These are phyloP conservation scores for Thalassiosira sp. DNA, from an alignment of 352 stramenopile genomes.

Conservation along the genomic window DNA sequence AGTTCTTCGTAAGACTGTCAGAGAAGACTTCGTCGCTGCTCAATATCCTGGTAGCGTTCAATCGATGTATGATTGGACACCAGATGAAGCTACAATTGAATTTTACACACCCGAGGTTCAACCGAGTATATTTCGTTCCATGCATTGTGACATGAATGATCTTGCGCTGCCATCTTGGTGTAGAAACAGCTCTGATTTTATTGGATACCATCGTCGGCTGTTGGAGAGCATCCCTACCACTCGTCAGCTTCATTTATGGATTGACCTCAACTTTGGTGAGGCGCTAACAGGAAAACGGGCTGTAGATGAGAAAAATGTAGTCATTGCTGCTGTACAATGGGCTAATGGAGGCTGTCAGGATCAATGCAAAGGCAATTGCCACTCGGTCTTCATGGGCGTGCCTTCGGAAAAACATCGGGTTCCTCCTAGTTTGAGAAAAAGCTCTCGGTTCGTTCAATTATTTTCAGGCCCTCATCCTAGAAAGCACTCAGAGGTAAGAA, in stretches of 20 bases:
- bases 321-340: slow-evolving; percentile 60
- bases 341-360: slow-evolving; percentile 15
- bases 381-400: slow-evolving; percentile 15
- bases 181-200: slow-evolving; percentile 81
- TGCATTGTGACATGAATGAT: slow-evolving; percentile 54
- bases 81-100: slow-evolving; percentile 95
- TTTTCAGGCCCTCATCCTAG: slow-evolving; percentile 33
- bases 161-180: slow-evolving; percentile 81
- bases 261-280: slow-evolving; percentile 95
- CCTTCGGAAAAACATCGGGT: not conserved
- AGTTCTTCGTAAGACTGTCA: slow-evolving; percentile 87
- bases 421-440: not conserved
- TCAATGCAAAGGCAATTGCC: slow-evolving; percentile 30
- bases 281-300: slow-evolving; percentile 85
- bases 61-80: slow-evolving; percentile 92
- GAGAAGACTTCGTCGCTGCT: slow-evolving; percentile 88
- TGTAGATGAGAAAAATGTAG: slow-evolving; percentile 90
- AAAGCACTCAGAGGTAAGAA: slow-evolving; percentile 28
- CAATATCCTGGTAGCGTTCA: slow-evolving; percentile 91
- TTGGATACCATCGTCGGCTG: slow-evolving; percentile 88
- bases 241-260: slow-evolving; percentile 89
- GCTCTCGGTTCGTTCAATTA: slow-evolving; percentile 38
- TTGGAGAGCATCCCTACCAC: slow-evolving; percentile 91
- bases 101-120: slow-evolving; percentile 84
- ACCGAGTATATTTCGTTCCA: slow-evolving; percentile 34